A percentile compares a stretch with the other conserved stretches of the same genome.
Conservation (phyloP, 169 alveolate species). For the Cryptosporidium bovis region DNA sequence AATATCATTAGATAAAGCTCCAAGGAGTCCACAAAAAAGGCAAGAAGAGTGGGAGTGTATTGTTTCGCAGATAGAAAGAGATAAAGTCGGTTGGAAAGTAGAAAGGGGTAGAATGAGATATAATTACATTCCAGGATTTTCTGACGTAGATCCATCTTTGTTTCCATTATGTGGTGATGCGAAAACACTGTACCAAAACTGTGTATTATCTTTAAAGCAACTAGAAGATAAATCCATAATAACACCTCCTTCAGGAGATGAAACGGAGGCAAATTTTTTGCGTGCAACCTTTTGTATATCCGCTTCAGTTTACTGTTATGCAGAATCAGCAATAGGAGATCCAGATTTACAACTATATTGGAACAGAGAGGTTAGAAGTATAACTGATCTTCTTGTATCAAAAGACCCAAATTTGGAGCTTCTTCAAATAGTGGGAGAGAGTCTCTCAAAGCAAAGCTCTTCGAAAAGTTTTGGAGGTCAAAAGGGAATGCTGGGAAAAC, state of each 20-base stretch:
- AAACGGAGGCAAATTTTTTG: constrained; percentile 61
- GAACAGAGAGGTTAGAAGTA: constrained; percentile 51
- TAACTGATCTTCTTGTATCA: constrained; percentile 33
- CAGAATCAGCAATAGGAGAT: constrained; percentile 54
- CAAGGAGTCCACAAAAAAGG: constrained; percentile 51
- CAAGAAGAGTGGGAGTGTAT: constrained; percentile 74
- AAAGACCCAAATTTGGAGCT: constrained; percentile 66
- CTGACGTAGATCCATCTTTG: constrained; percentile 15
- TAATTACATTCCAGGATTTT: constrained; percentile 51
- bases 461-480: not conserved
- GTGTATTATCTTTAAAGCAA: constrained; percentile 24
- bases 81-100: constrained; percentile 32
- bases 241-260: constrained; percentile 52
- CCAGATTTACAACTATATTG: constrained; percentile 64
- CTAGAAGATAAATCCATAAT: constrained; percentile 31
- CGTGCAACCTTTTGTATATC: constrained; percentile 66
- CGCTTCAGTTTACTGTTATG: constrained; percentile 63
- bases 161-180: constrained; percentile 70
- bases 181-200: constrained; percentile 41
- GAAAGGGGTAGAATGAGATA: constrained; percentile 63
- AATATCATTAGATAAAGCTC: not conserved
- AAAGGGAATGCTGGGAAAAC: not conserved
- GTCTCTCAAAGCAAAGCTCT: constrained; percentile 13
- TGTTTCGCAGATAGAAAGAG: constrained; percentile 59
- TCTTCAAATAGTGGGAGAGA: constrained; percentile 40